These are phyloP conservation scores for Glebionis coronaria DNA, from an alignment of 129 eudicot species.

Conservation along the genomic window DNA sequence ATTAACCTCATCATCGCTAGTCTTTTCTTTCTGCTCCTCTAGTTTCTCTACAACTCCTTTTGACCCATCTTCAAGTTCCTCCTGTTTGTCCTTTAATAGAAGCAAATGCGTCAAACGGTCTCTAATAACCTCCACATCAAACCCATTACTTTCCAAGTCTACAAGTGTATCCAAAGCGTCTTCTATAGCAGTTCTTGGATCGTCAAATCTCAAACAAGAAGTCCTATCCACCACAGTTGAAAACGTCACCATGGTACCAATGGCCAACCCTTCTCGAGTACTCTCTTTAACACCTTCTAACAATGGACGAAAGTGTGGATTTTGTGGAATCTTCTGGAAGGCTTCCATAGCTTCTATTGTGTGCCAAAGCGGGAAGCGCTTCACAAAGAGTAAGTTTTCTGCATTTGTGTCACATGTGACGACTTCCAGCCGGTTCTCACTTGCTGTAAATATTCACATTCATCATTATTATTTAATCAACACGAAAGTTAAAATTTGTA, in stretches of 20 bases:
- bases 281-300: slow-evolving; percentile 36
- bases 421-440: slow-evolving; percentile 11
- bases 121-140: slow-evolving; percentile 49
- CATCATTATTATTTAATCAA: not conserved
- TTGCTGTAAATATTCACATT: slow-evolving; percentile 21
- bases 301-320: slow-evolving; percentile 76
- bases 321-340: slow-evolving; percentile 60
- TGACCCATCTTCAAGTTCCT: slow-evolving; percentile 30
- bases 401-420: slow-evolving; percentile 13
- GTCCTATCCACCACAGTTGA: slow-evolving; percentile 53
- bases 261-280: slow-evolving; percentile 78
- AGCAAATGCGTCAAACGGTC: slow-evolving; percentile 41
- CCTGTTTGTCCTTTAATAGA: slow-evolving; percentile 40
- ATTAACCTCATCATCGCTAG: slow-evolving; percentile 35
- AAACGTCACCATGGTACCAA: slow-evolving; percentile 71
- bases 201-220: slow-evolving; percentile 39
- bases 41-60: slow-evolving; percentile 29
- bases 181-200: slow-evolving; percentile 44
- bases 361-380: slow-evolving; percentile 58
- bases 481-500: not conserved
- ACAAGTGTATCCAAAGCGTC: slow-evolving; percentile 52
- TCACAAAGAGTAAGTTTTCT: slow-evolving; percentile 53
- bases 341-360: slow-evolving; percentile 66
- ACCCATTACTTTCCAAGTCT: slow-evolving; percentile 72
- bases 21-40: slow-evolving; percentile 26